These are phyloP conservation scores for Hibiscus trionum DNA, from an alignment of 345 rosid species.

Conservation along the genomic window DNA sequence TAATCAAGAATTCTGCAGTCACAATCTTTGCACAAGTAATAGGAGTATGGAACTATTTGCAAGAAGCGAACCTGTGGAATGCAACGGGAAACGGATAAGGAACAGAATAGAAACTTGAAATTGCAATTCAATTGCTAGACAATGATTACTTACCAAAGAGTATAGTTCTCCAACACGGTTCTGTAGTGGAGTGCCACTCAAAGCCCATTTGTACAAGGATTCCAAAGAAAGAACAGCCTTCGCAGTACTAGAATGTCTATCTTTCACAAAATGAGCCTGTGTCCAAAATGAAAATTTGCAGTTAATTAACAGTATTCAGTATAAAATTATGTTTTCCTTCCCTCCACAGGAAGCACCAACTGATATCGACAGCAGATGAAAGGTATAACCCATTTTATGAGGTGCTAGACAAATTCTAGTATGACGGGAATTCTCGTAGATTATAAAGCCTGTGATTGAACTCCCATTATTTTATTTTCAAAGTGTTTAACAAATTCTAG, in stretches of 20 bases:
- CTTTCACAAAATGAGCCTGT: slow-evolving; percentile 90
- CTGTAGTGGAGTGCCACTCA: slow-evolving; percentile 98
- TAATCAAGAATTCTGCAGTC: slow-evolving; percentile 87
- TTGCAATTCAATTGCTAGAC: slow-evolving; percentile 5
- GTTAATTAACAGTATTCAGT: neutral
- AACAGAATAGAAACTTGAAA: slow-evolving; percentile 12
- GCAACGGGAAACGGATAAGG: slow-evolving; percentile 15
- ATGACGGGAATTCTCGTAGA: neutral
- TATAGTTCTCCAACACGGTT: slow-evolving; percentile 98
- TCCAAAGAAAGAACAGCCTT: slow-evolving; percentile 81
- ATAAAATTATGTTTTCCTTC: neutral
- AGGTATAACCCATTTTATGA: neutral
- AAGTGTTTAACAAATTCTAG: neutral
- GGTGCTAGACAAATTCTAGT: neutral
- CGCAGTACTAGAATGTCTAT: slow-evolving; percentile 84
- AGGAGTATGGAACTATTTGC: slow-evolving; percentile 79
- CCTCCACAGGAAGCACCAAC: neutral
- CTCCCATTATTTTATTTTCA: neutral
- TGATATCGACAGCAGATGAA: neutral
- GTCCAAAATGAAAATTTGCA: neutral
- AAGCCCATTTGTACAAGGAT: slow-evolving; percentile 83
- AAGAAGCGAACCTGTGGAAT: slow-evolving; percentile 76
- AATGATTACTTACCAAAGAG: slow-evolving; percentile 57
- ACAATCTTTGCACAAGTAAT: slow-evolving; percentile 91
- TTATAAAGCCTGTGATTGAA: neutral